Base-by-base conservation (phyloP, 1,284 basidiomycete genomes). In the Farysia itapuensis region DNA sequence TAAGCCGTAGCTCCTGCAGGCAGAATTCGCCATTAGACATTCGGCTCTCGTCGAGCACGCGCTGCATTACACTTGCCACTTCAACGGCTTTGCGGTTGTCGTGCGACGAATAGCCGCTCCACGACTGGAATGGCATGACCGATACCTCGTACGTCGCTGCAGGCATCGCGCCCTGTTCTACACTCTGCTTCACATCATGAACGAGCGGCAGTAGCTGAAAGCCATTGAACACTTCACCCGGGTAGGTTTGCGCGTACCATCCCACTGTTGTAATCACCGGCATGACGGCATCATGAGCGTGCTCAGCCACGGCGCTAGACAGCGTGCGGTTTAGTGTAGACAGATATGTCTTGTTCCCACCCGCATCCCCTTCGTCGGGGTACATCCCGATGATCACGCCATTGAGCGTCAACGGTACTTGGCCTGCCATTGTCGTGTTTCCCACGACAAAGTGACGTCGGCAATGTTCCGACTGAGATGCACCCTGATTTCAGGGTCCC, bases 351-450 rank as follows among this genome's bases (percentile, higher is more conserved):
- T 43, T 48, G 20, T 19, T 32, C 6, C 54, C 54, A 19, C 54
- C 54, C 6, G 54, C 48, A 45, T 58, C 54, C 26, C 54, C 54
- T 43, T 52, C 54, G 35, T 58, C 54, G 11, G 54, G 54, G 23
- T 52, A 52, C 34, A 58, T 47, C 25, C 48, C 54, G 26, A 58
- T 29, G 13, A 40, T 5, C 18, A 58, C 33, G 16, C 32, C 41
- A 34, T 51, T 41, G 7, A 52, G 22, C 1, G 19, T 9, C 18
- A 33, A 33, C 31, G 31, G 31, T 9, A n/a, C n/a, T n/a, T n/a
- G n/a, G n/a, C n/a, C n/a, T n/a, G n/a, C n/a, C n/a, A n/a, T n/a
- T n/a, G n/a, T n/a, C n/a, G n/a, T n/a, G n/a, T n/a, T n/a, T n/a
- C n/a, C n/a, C n/a, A n/a, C n/a, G n/a, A n/a, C n/a, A n/a, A n/a